Base-by-base conservation (phyloP, 1,284 basidiomycete genomes). In the Exobasidium cylindrosporum region DNA sequence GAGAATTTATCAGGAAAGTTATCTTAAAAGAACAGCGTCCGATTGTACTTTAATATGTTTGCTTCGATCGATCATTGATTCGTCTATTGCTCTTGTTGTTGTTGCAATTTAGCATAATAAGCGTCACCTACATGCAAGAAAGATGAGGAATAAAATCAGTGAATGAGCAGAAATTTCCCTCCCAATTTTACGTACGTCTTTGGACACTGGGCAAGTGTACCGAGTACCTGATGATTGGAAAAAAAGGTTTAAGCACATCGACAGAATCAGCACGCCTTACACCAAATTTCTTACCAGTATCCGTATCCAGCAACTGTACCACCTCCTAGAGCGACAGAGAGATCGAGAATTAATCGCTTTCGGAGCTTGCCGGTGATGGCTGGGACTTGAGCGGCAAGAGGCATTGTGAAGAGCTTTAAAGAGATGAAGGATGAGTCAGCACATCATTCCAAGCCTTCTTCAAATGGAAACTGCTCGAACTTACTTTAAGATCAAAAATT, bases 351-450 rank as follows among this genome's bases (percentile, higher is more conserved):
- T 49, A 76, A 68, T 57, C 74, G 69, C 72, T 76, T 76, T 64
- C 74, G 74, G 62, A 76, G 64, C 70, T 74, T 76, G 59, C 74
- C 74, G 50, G 74, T 76, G 67, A 76, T 76, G 62, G 74, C 62
- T 31, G 74, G 62, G 62, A 76, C 68, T 55, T 55, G 53, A 53
- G 67, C 60, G 63, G 68, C 70, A 58, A 69, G 68, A 55, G 72
- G 69, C 72, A 74, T 74, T 60, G 61, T 59, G 32, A 24, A 6
- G 29, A 43, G 24, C 54, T 56, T 17, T n/a, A 45, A 45, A 11
- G 10, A 45, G 23, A 11, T 14, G 23, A 45, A 11, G 10, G 10
- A 45, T 4, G 43, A 45, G 43, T 45, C 43, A 45, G 43, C 17
- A 45, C 17, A 17, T 23, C 17, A 45, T 45, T 23, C 43, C 23